A percentile compares a stretch with the other conserved stretches of the same genome.
Evolutionary conservation across 1,284 basidiomycete species (phyloP).

Genomic region (Cutaneotrichosporon daszewskae): DNA sequence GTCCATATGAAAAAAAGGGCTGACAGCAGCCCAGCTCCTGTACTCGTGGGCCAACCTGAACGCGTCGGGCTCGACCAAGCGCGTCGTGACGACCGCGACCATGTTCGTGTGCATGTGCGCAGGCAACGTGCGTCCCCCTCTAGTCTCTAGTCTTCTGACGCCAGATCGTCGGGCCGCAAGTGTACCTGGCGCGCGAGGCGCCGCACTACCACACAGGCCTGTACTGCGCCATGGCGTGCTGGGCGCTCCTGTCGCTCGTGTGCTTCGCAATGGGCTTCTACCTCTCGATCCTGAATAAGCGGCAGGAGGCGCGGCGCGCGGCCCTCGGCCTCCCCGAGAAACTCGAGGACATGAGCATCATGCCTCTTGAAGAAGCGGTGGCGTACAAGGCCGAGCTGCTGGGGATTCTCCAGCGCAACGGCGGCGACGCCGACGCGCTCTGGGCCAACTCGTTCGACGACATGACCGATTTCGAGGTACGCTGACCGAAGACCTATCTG

Average conservation of each 20-base stretch:
- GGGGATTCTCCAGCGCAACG: constrained; percentile 9
- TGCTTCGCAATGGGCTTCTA: constrained; percentile 33
- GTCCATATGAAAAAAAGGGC: constrained; percentile 40
- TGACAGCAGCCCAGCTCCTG: too few species aligned
- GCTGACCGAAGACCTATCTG: too few species aligned
- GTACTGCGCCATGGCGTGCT: constrained; percentile 36
- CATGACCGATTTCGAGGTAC: constrained; percentile 8
- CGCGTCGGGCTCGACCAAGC: constrained; percentile 41
- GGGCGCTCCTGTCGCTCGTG: constrained; percentile 28
- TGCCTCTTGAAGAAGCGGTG: constrained; percentile 24
- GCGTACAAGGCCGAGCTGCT: constrained; percentile 24
- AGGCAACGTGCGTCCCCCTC: too few species aligned
- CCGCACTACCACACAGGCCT: constrained; percentile 36
- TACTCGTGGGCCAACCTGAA: constrained; percentile 39
- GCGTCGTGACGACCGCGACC: constrained; percentile 35
- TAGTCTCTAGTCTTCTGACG: too few species aligned
- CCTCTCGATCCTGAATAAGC: constrained; percentile 31
- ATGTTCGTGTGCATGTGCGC: constrained; percentile 26
- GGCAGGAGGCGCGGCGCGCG: constrained; percentile 30
- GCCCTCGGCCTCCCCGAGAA: constrained; percentile 34
- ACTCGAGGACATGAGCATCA: constrained; percentile 38
- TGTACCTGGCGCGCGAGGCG: constrained; percentile 30
- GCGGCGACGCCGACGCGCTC: constrained; percentile 9
- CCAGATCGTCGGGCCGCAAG: constrained; percentile 38
- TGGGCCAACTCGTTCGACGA: constrained; percentile 21